These are phyloP conservation scores for Penicillium sp. DNA, from an alignment of 2,329 filamentous ascomycete species.

Conservation along the genomic window DNA sequence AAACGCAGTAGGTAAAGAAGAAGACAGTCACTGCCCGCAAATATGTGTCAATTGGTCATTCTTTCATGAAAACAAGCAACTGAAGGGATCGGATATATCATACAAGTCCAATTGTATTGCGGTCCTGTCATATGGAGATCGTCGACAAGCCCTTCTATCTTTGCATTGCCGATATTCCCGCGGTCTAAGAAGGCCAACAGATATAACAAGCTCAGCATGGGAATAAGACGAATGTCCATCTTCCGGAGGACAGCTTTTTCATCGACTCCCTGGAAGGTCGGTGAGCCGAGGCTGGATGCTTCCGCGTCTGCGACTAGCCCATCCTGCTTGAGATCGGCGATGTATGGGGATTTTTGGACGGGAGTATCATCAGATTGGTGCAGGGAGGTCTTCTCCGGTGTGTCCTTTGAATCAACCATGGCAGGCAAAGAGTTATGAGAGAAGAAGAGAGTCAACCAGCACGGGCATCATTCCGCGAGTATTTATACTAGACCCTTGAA, in stretches of 20 bases:
- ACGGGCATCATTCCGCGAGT: not conserved
- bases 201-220: slow-evolving; percentile 28
- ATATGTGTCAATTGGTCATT: not conserved
- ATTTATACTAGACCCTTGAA: not conserved
- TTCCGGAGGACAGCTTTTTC: slow-evolving; percentile 24
- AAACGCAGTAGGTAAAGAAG: slow-evolving; percentile 25
- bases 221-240: slow-evolving; percentile 27
- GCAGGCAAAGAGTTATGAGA: not conserved
- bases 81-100: not conserved
- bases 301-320: slow-evolving; percentile 7
- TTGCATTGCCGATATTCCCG: slow-evolving; percentile 36
- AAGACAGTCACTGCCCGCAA: slow-evolving; percentile 27
- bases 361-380: slow-evolving; percentile 9
- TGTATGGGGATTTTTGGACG: not conserved
- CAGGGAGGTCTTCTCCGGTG: slow-evolving; percentile 6
- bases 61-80: not conserved
- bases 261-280: slow-evolving; percentile 10
- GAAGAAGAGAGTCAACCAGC: not conserved
- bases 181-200: slow-evolving; percentile 33
- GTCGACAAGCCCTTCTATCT: slow-evolving; percentile 30
- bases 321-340: slow-evolving; percentile 4
- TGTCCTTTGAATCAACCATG: slow-evolving; percentile 8
- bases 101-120: slow-evolving; percentile 32
- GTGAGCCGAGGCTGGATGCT: not conserved
- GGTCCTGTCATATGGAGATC: slow-evolving; percentile 28